phyloP scores from a whole-genome alignment of 1,284 basidiomycete species.

The Afroboletus lepidellus region DNA sequence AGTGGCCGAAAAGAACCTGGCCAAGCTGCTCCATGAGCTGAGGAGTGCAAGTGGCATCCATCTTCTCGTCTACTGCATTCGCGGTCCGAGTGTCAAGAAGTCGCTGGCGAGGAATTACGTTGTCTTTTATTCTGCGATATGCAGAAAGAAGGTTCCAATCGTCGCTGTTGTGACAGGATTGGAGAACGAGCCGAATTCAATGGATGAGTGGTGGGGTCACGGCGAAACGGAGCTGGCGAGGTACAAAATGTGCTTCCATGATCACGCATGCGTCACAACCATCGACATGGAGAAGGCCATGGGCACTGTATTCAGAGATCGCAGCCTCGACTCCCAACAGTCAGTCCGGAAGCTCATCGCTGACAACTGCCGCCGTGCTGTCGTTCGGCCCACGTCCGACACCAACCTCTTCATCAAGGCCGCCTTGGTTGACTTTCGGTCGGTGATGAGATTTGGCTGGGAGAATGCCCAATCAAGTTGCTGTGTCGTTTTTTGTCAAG shows the following conservation, averaged over 20 bases:
- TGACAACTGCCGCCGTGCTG: conserved; percentile 17
- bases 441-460: conserved; percentile 27
- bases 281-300: conserved; percentile 21
- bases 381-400: conserved; percentile 16
- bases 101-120: conserved; percentile 31
- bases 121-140: conserved; percentile 31
- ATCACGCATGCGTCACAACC: conserved; percentile 35
- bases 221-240: conserved; percentile 28
- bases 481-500: conserved; percentile 23
- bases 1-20: conserved; percentile 27
- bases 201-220: conserved; percentile 36
- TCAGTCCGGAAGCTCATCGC: conserved; percentile 22
- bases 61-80: conserved; percentile 36
- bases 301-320: conserved; percentile 21
- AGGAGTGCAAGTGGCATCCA: conserved; percentile 28
- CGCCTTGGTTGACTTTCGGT: conserved; percentile 26
- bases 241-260: conserved; percentile 30
- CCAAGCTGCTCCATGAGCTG: conserved; percentile 27
- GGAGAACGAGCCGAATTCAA: conserved; percentile 31
- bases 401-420: conserved; percentile 26
- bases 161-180: conserved; percentile 33
- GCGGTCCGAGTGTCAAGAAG: conserved; percentile 26
- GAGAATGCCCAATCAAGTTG: conserved; percentile 21
- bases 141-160: conserved; percentile 32
- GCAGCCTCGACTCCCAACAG: conserved; percentile 18